Evolutionary conservation across 2,329 filamentous ascomycete genomes (phyloP).

Genomic region (Pyricularia sp.): DNA sequence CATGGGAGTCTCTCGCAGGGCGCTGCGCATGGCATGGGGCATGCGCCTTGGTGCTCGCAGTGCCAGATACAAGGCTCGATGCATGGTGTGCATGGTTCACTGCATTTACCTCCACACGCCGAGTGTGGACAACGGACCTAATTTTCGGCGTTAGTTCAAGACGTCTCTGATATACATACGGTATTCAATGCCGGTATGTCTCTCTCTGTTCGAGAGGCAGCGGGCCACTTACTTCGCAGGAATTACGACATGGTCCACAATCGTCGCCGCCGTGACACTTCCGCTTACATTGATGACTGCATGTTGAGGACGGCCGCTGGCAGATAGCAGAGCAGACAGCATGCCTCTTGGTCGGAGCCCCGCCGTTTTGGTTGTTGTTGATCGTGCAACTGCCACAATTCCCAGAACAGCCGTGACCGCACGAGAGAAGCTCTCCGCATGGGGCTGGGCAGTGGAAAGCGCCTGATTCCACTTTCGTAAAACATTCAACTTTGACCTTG

Average conservation of each 20-base stretch:
- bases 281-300: constrained; percentile 42
- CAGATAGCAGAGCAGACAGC: constrained; percentile 38
- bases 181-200: too few species aligned
- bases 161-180: too few species aligned
- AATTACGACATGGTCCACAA: constrained; percentile 36
- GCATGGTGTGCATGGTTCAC: constrained; percentile 12
- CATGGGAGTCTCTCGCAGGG: constrained; percentile 62
- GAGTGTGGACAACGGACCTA: constrained; percentile 38
- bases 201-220: too few species aligned
- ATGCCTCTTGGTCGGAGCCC: constrained; percentile 28
- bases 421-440: constrained; percentile 38
- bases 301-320: constrained; percentile 39
- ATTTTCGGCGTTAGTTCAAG: not conserved
- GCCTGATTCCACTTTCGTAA: constrained; percentile 27
- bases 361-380: constrained; percentile 18
- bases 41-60: constrained; percentile 18
- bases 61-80: constrained; percentile 12
- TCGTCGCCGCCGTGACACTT: constrained; percentile 39
- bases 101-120: constrained; percentile 12
- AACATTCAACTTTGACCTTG: constrained; percentile 37
- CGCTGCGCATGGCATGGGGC: constrained; percentile 51
- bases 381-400: constrained; percentile 39
- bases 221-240: constrained; percentile 42
- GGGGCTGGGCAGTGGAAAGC: constrained; percentile 34
- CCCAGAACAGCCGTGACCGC: constrained; percentile 48